phyloP scores from a whole-genome alignment of 306 rosid species.

The Citrullus amarus region DNA sequence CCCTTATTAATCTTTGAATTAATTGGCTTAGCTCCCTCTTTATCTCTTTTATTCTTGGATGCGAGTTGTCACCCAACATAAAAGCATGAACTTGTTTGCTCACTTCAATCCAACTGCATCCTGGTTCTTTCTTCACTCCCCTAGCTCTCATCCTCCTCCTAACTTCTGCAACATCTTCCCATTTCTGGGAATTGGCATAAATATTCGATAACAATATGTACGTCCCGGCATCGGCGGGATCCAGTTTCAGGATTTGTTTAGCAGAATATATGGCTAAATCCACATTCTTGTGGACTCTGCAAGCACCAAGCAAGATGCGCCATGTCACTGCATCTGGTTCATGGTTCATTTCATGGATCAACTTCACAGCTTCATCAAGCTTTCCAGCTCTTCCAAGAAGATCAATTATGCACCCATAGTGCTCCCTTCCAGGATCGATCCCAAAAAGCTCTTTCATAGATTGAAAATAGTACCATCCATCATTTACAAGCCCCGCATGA shows the following conservation, averaged over 20 bases:
- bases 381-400: slow-evolving; percentile 92
- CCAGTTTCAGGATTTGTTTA: slow-evolving; percentile 54
- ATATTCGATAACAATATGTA: slow-evolving; percentile 63
- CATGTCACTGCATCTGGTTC: slow-evolving; percentile 79
- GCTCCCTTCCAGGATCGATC: slow-evolving; percentile 67
- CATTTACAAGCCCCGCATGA: slow-evolving; percentile 75
- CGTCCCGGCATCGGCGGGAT: slow-evolving; percentile 64
- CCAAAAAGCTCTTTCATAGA: slow-evolving; percentile 63
- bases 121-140: slow-evolving; percentile 78
- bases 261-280: slow-evolving; percentile 69
- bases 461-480: slow-evolving; percentile 59
- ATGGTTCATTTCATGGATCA: slow-evolving; percentile 53
- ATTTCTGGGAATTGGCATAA: slow-evolving; percentile 61
- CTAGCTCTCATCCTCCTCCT: slow-evolving; percentile 47
- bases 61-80: slow-evolving; percentile 58
- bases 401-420: slow-evolving; percentile 75
- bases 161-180: slow-evolving; percentile 68
- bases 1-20: slow-evolving; percentile 32
- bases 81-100: slow-evolving; percentile 61
- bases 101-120: slow-evolving; percentile 94
- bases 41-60: slow-evolving; percentile 62
- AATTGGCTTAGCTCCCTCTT: slow-evolving; percentile 32
- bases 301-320: slow-evolving; percentile 84
- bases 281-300: slow-evolving; percentile 53
- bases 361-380: slow-evolving; percentile 53